phyloP scores from a whole-genome alignment of 257 asterid genomes.

The Solanum arcanum region DNA sequence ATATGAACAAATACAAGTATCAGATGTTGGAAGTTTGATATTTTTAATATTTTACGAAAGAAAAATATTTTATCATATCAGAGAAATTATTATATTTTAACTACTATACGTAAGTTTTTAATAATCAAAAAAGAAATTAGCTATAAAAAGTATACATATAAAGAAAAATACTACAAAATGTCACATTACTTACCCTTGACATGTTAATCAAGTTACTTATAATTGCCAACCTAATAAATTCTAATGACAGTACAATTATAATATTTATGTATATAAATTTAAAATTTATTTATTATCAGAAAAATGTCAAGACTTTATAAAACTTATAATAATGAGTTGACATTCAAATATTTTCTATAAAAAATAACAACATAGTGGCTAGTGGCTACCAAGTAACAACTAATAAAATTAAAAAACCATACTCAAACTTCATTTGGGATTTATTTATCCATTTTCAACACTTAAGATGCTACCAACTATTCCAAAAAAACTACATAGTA shows the following conservation, averaged over 20 bases:
- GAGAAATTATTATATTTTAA: too few species aligned
- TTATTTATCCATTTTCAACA: background rate
- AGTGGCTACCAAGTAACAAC: background rate
- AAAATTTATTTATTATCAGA: background rate
- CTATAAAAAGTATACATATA: background rate
- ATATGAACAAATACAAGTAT: background rate
- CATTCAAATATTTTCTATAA: background rate
- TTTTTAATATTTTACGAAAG: too few species aligned
- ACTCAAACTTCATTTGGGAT: background rate
- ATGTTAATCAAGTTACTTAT: background rate
- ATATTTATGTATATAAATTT: too few species aligned
- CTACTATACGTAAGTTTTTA: background rate
- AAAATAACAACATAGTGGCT: background rate
- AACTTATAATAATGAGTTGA: background rate
- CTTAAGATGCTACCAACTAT: background rate
- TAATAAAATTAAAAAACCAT: background rate
- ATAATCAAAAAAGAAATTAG: too few species aligned
- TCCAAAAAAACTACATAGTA: background rate
- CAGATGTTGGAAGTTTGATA: too few species aligned
- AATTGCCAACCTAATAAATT: background rate
- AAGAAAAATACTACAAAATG: background rate
- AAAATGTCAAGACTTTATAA: background rate
- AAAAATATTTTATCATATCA: too few species aligned
- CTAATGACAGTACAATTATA: background rate
- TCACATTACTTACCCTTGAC: background rate